These are phyloP conservation scores for Firmiana major DNA, from an alignment of 345 rosid species.

Conservation along the genomic window DNA sequence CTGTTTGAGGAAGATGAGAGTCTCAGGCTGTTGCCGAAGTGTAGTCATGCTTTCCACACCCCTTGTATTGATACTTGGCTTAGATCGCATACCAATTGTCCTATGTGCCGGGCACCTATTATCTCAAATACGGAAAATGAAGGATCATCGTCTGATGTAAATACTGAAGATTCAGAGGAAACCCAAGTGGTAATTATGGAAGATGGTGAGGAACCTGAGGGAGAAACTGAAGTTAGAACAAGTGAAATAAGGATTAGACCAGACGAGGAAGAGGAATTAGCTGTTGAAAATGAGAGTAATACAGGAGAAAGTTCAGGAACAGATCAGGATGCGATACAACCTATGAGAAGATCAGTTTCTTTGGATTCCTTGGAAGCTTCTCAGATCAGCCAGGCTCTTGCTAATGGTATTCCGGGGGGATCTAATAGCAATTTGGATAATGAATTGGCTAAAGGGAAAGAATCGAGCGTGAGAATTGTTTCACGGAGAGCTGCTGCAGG, in stretches of 20 bases:
- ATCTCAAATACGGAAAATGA: not conserved
- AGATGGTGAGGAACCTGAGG: constrained; percentile 22
- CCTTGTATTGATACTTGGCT: constrained; percentile 80
- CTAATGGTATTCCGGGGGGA: constrained; percentile 20
- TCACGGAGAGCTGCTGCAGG: constrained; percentile 26
- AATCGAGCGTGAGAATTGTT: constrained; percentile 12
- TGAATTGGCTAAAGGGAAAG: constrained; percentile 22
- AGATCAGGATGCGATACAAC: constrained; percentile 19
- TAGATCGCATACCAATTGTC: constrained; percentile 63
- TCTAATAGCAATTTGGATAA: constrained; percentile 12
- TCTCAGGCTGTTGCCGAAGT: constrained; percentile 63
- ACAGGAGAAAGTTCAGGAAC: constrained; percentile 17
- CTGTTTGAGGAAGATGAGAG: constrained; percentile 66
- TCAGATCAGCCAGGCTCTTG: constrained; percentile 38
- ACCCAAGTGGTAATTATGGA: constrained; percentile 16
- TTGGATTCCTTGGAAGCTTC: constrained; percentile 53
- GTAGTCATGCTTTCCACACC: constrained; percentile 71
- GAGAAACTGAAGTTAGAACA: constrained; percentile 13
- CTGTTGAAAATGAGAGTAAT: constrained; percentile 19
- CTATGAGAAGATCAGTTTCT: constrained; percentile 70
- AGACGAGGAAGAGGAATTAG: constrained; percentile 12
- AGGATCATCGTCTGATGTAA: not conserved
- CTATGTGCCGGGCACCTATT: constrained; percentile 63
- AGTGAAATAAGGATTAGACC: constrained; percentile 14
- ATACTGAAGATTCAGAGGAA: constrained; percentile 18